phyloP scores from a whole-genome alignment of 805 yeast species.

The Candida sithepensis region DNA sequence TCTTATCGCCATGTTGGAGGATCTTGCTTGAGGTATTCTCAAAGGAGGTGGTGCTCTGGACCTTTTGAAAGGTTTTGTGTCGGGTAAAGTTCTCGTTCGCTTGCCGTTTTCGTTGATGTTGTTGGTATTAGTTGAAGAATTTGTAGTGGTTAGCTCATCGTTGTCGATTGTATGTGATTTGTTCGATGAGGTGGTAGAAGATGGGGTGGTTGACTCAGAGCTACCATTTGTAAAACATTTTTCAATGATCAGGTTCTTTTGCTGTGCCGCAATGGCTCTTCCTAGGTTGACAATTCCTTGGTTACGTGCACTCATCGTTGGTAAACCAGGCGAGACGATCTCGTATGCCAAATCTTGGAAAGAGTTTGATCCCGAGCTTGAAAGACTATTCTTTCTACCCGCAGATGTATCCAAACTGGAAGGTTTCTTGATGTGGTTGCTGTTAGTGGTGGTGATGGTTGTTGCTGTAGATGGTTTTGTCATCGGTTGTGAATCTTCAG shows the following conservation, averaged over 20 bases:
- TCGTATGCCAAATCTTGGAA: slow-evolving; percentile 11
- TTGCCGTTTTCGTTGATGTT: neutral
- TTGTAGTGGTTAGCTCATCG: neutral
- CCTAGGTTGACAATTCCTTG: slow-evolving; percentile 15
- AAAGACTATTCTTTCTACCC: neutral
- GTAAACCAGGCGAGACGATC: slow-evolving; percentile 24
- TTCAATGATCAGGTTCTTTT: slow-evolving; percentile 16
- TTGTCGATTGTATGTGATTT: neutral
- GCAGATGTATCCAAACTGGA: slow-evolving; percentile 13
- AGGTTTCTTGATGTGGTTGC: slow-evolving; percentile 5
- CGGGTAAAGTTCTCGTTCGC: neutral
- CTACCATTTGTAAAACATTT: too few species aligned
- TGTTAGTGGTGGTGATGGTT: neutral
- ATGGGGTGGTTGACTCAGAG: neutral
- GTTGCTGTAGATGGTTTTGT: too few species aligned
- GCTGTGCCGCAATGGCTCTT: slow-evolving; percentile 22
- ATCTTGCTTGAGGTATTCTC: slow-evolving; percentile 5
- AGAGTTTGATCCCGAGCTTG: too few species aligned
- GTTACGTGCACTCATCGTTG: slow-evolving; percentile 19
- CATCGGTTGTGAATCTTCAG: too few species aligned
- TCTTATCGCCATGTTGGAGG: slow-evolving; percentile 7
- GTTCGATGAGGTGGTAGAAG: slow-evolving; percentile 2
- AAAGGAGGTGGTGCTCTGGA: slow-evolving; percentile 23
- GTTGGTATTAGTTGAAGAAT: too few species aligned
- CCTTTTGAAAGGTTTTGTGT: slow-evolving; percentile 15